phyloP scores from a whole-genome alignment of 768 basidiomycete species.

The Lyophyllum semitale region DNA sequence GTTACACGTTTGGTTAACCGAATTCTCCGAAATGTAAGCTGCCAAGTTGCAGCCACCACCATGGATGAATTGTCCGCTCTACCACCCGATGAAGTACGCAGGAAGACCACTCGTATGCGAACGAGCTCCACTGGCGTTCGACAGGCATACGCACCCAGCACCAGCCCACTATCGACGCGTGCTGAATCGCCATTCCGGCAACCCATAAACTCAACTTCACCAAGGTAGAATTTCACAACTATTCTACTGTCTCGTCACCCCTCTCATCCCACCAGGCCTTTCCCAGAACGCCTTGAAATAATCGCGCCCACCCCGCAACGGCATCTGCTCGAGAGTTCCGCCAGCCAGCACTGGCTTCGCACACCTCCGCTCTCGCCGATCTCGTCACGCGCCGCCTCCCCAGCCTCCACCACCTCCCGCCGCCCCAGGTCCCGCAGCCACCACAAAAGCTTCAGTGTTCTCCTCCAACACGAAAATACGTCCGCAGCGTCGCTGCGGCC shows the following conservation, averaged over 20 bases:
- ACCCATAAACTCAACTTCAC: not conserved
- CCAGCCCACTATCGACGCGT: conserved; percentile 23
- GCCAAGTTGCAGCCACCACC: conserved; percentile 1
- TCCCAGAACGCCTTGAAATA: conserved; percentile 38
- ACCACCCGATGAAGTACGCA: conserved; percentile 34
- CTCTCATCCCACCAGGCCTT: not conserved
- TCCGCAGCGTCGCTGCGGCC: not conserved
- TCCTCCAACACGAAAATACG: conserved; percentile 35
- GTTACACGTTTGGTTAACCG: not conserved
- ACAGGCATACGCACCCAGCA: conserved; percentile 27
- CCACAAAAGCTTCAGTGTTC: conserved; percentile 41
- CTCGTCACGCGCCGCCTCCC: conserved; percentile 51
- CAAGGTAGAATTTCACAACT: not conserved
- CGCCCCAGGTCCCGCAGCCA: conserved; percentile 17
- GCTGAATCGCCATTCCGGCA: conserved; percentile 12
- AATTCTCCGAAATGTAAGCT: not conserved
- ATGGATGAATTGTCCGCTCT: conserved; percentile 46
- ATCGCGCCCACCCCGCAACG: conserved; percentile 67
- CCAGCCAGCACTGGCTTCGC: conserved; percentile 63
- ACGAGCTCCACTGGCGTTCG: conserved; percentile 27
- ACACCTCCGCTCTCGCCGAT: conserved; percentile 45
- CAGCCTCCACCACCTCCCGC: conserved; percentile 30
- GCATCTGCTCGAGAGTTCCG: conserved; percentile 60
- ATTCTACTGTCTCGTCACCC: not conserved
- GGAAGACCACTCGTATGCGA: conserved; percentile 27